These are phyloP conservation scores for Dothideomycetidae sp. DNA, from an alignment of 2,329 filamentous ascomycete species.

Conservation along the genomic window DNA sequence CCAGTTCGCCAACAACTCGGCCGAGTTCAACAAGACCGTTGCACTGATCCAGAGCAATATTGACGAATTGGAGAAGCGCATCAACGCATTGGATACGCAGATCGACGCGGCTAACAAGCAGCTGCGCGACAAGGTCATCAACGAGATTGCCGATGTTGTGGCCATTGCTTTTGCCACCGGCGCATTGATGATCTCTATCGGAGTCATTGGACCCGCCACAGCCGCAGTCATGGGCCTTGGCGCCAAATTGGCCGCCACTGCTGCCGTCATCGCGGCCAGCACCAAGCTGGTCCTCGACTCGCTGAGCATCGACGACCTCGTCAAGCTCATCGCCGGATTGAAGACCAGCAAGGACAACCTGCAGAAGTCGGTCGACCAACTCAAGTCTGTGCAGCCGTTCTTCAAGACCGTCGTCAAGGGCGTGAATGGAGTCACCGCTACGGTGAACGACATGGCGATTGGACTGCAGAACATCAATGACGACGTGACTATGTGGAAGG, in stretches of 20 bases:
- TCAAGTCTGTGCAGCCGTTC: background rate
- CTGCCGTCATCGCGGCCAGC: background rate
- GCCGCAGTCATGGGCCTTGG: background rate
- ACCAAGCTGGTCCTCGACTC: background rate
- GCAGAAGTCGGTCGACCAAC: background rate
- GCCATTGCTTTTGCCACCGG: background rate
- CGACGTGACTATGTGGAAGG: background rate
- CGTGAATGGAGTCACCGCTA: background rate
- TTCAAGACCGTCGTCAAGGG: background rate
- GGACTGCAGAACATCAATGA: background rate
- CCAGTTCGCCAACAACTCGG: background rate
- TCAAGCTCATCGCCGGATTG: background rate
- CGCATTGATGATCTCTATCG: background rate
- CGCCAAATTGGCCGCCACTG: background rate
- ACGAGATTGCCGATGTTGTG: background rate
- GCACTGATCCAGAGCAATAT: background rate
- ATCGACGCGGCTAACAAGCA: background rate
- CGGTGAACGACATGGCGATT: background rate
- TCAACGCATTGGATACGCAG: background rate
- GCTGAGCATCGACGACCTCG: background rate
- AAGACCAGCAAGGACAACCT: background rate
- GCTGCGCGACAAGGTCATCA: constrained; percentile 1
- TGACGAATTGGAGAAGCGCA: background rate
- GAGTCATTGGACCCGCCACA: constrained; percentile 1
- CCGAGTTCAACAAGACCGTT: background rate